Base-by-base conservation (phyloP, 2,329 filamentous ascomycete genomes). In the Scytalidium sp. region DNA sequence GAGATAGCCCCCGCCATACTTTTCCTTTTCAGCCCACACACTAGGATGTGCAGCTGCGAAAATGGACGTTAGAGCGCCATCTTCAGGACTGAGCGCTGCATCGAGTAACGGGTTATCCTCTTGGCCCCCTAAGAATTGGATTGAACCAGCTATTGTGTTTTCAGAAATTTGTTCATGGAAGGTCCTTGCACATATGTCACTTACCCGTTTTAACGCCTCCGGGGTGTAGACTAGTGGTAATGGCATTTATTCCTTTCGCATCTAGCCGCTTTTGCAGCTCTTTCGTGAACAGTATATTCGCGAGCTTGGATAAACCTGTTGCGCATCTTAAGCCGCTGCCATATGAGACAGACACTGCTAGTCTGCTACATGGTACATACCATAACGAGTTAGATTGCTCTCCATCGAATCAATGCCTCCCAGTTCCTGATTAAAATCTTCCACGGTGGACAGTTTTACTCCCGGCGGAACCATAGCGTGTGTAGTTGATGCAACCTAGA, bases 11-110 rank as follows among this genome's bases (percentile, higher is more conserved):
- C 41, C 41, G 5, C 41, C 41, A 43, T 19, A 43, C 41, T 43
- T 22, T 13, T 43, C 41, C 41, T 43, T 43, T 15, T 43, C 19
- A 9, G 11, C 17, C 41, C 41, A 43, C 19, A 43, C 41, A 11
- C 25, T 21, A 22, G 41, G 41, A 15, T 22, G 21, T n/a, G 41
- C 25, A n/a, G 41, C 41, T 43, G 41, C 41, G 20, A 43, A 43
- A 10, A 43, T 11, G n/a, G 41, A 19, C 9, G 17, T 43, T 15
- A 23, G 8, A 19, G 41, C 41, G 2, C 41, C 41, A 8, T 43
- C 41, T n/a, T 10, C 2, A 15, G 41, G 41, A 21, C 41, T 21
- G 4, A 43, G n/a, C 7, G 17, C 21, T n/a, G n/a, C n/a, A n/a
- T n/a, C n/a, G n/a, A n/a, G n/a, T n/a, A n/a, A n/a, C n/a, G n/a